These are phyloP conservation scores for Linum trigynum DNA, from an alignment of 345 rosid genomes.

Conservation along the genomic window DNA sequence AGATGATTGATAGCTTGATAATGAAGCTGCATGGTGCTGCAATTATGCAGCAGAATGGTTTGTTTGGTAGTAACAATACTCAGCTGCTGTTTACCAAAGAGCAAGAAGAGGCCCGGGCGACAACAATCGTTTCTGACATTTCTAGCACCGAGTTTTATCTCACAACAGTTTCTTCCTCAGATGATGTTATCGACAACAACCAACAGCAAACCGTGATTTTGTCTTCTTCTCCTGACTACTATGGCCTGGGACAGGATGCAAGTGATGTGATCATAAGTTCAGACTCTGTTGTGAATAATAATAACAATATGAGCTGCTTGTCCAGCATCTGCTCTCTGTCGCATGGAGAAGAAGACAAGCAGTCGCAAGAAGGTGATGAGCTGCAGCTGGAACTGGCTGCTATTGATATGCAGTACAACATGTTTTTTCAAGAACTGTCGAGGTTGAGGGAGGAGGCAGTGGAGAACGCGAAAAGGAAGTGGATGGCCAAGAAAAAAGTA, in stretches of 20 bases:
- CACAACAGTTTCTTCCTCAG: constrained; percentile 15
- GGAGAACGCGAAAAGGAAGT: constrained; percentile 47
- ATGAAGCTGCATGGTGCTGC: constrained; percentile 40
- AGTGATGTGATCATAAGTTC: constrained; percentile 9
- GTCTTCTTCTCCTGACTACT: constrained; percentile 17
- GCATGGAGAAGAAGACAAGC: constrained; percentile 28
- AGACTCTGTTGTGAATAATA: constrained; percentile 13
- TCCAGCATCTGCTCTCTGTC: constrained; percentile 32
- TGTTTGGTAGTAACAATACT: constrained; percentile 14
- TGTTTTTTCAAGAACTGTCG: constrained; percentile 48
- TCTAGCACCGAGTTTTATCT: constrained; percentile 33
- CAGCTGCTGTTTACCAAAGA: constrained; percentile 12
- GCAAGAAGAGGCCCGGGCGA: constrained; percentile 16
- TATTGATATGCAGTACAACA: constrained; percentile 43
- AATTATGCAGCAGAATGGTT: constrained; percentile 19
- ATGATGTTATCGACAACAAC: constrained; percentile 9
- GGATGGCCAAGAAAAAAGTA: constrained; percentile 44
- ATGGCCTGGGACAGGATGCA: constrained; percentile 14
- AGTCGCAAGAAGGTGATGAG: constrained; percentile 10
- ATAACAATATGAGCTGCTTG: constrained; percentile 16
- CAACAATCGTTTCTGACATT: constrained; percentile 38
- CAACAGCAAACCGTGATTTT: constrained; percentile 5
- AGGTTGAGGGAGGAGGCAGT: constrained; percentile 62
- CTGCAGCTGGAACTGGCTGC: constrained; percentile 48
- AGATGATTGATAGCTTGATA: constrained; percentile 62